phyloP scores from a whole-genome alignment of 345 rosid species.

The Dimocarpus longan region DNA sequence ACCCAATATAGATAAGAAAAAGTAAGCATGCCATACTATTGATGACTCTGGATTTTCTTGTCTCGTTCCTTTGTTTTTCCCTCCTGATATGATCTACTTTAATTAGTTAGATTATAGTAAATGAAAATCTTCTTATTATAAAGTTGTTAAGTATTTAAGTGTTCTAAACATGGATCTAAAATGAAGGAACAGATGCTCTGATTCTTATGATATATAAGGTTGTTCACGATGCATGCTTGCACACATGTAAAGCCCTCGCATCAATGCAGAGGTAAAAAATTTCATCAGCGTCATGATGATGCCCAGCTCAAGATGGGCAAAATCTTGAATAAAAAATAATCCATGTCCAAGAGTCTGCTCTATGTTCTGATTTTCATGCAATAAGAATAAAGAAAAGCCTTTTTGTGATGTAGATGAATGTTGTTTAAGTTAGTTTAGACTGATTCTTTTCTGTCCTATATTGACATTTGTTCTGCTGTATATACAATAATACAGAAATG shows the following conservation, averaged over 20 bases:
- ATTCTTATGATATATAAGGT: neutral
- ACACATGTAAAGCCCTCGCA: neutral
- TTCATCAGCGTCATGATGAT: neutral
- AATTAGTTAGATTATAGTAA: neutral
- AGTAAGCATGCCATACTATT: constrained; percentile 46
- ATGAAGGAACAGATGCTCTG: neutral
- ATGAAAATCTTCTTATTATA: neutral
- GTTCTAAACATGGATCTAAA: neutral
- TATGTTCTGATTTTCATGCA: neutral
- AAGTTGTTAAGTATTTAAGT: neutral
- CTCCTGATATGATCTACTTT: neutral
- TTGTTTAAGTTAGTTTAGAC: neutral
- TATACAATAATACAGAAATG: neutral
- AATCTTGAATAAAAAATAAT: neutral
- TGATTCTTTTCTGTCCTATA: neutral
- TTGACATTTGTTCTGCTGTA: neutral
- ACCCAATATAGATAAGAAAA: constrained; percentile 93
- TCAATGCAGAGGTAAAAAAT: neutral
- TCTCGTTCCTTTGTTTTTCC: neutral
- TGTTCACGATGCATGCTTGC: neutral
- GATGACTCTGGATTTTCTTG: constrained; percentile 3
- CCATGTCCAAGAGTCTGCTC: neutral
- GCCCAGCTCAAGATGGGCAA: neutral
- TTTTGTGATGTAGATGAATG: neutral
- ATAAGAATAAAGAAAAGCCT: neutral